Percentiles rank a stretch among this genome's conserved stretches.
Evolutionary conservation across 2,329 filamentous ascomycete genomes (phyloP).

Genomic region (Colletotrichum magnum): DNA sequence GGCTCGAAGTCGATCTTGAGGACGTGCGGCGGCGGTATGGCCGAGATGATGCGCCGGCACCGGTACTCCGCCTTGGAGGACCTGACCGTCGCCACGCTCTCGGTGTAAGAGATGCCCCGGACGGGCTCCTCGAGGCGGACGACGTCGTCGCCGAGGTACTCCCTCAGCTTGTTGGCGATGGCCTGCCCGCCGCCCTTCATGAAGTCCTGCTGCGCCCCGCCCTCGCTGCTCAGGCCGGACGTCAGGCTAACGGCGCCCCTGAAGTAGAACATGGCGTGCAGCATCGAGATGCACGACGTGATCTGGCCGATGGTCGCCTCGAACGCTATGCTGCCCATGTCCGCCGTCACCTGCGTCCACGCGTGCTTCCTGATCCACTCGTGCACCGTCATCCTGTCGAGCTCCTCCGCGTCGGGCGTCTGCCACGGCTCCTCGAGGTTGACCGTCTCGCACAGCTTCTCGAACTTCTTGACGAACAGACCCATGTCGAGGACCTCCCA

Average conservation of each 20-base stretch:
- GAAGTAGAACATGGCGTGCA: conserved; percentile 40
- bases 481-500: conserved; percentile 37
- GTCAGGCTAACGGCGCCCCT: conserved; percentile 22
- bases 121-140: conserved; percentile 37
- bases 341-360: conserved; percentile 25
- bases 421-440: conserved; percentile 35
- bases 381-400: conserved; percentile 31
- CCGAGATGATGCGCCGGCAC: conserved; percentile 30
- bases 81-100: conserved; percentile 25
- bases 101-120: conserved; percentile 14
- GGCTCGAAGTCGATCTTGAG: conserved; percentile 38
- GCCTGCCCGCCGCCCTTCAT: conserved; percentile 34
- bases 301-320: conserved; percentile 33
- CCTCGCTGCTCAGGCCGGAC: conserved; percentile 14
- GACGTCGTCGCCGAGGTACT: conserved; percentile 21
- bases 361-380: conserved; percentile 25
- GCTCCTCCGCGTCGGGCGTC: conserved; percentile 29
- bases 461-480: conserved; percentile 24
- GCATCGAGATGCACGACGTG: conserved; percentile 35
- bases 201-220: conserved; percentile 36
- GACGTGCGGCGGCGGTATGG: conserved; percentile 34
- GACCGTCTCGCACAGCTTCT: conserved; percentile 34
- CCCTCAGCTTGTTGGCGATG: conserved; percentile 37
- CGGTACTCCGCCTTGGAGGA: conserved; percentile 19
- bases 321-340: conserved; percentile 28